Percentiles rank a stretch among this genome's conserved stretches.
Conservation (phyloP, 257 asterid species). For the Asclepias syriaca region DNA sequence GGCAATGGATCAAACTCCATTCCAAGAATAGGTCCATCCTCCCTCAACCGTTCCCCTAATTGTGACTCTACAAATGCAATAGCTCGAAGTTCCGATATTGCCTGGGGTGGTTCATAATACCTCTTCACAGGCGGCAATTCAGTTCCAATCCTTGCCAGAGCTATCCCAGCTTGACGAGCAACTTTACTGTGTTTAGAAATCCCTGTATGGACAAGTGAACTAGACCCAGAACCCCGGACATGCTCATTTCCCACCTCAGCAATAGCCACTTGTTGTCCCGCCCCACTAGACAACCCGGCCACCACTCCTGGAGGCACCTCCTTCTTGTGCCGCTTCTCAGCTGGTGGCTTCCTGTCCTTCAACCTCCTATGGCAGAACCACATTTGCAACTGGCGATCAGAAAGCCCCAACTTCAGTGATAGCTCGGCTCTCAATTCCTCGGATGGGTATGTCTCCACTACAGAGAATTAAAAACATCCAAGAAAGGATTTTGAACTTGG, state of each 20-base stretch:
- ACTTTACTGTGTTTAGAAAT: constrained; percentile 34
- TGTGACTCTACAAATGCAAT: constrained; percentile 80
- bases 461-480: constrained; percentile 17
- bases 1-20: constrained; percentile 95
- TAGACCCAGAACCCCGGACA: constrained; percentile 31
- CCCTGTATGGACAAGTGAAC: constrained; percentile 35
- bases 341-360: constrained; percentile 68
- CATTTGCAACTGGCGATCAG: constrained; percentile 93
- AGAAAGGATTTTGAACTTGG: constrained; percentile 7
- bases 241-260: constrained; percentile 39
- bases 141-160: constrained; percentile 59
- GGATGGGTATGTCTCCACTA: constrained; percentile 76
- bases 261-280: constrained; percentile 24
- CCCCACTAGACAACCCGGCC: constrained; percentile 36
- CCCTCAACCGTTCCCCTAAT: constrained; percentile 76
- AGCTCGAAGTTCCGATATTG: constrained; percentile 70
- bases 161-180: constrained; percentile 66
- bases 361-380: constrained; percentile 96
- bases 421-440: constrained; percentile 75
- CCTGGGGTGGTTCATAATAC: constrained; percentile 68
- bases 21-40: constrained; percentile 91
- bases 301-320: constrained; percentile 33
- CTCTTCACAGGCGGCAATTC: constrained; percentile 58
- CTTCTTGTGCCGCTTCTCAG: constrained; percentile 48
- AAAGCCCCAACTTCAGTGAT: constrained; percentile 64